A percentile compares a stretch with the other conserved stretches of the same genome.
These are phyloP conservation scores for Hanseniaspora taiwanica DNA, from an alignment of 805 yeast genomes.

Conservation along the genomic window DNA sequence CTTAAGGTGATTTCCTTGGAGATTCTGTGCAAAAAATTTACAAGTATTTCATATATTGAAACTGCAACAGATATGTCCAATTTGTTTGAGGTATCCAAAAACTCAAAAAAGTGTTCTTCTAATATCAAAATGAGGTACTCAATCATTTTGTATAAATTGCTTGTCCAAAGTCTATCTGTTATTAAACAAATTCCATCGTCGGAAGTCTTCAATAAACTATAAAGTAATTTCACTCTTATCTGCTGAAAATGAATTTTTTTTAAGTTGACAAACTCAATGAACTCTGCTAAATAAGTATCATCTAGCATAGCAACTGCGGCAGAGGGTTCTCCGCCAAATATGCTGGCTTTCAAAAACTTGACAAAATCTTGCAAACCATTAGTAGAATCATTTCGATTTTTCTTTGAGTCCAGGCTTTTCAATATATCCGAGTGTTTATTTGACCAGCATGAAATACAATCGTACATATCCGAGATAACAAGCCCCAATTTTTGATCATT, in stretches of 20 bases:
- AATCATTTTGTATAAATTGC: slow-evolving; percentile 22
- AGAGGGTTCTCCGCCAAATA: slow-evolving; percentile 13
- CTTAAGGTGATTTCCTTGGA: slow-evolving; percentile 20
- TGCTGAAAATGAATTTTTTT: slow-evolving; percentile 26
- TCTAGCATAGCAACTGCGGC: slow-evolving; percentile 8
- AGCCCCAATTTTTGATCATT: background rate
- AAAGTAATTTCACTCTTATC: slow-evolving; percentile 23
- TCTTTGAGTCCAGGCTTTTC: slow-evolving; percentile 6
- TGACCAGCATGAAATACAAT: slow-evolving; percentile 25
- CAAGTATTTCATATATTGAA: slow-evolving; percentile 33
- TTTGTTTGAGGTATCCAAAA: slow-evolving; percentile 7
- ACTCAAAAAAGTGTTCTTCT: slow-evolving; percentile 16
- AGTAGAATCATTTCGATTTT: slow-evolving; percentile 7
- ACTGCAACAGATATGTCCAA: slow-evolving; percentile 14
- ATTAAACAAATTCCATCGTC: slow-evolving; percentile 20
- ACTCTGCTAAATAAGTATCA: slow-evolving; percentile 11
- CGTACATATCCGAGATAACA: slow-evolving; percentile 20
- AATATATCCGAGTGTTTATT: slow-evolving; percentile 22
- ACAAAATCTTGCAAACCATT: background rate
- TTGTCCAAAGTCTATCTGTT: slow-evolving; percentile 28
- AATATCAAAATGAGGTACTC: slow-evolving; percentile 19
- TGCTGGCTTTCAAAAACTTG: slow-evolving; percentile 19
- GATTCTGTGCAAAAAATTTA: slow-evolving; percentile 28
- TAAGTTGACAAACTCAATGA: slow-evolving; percentile 18
- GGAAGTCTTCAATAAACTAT: slow-evolving; percentile 10